Evolutionary conservation across 371 early-diverging fungal species (phyloP).

Genomic region (Mortierella sp.): DNA sequence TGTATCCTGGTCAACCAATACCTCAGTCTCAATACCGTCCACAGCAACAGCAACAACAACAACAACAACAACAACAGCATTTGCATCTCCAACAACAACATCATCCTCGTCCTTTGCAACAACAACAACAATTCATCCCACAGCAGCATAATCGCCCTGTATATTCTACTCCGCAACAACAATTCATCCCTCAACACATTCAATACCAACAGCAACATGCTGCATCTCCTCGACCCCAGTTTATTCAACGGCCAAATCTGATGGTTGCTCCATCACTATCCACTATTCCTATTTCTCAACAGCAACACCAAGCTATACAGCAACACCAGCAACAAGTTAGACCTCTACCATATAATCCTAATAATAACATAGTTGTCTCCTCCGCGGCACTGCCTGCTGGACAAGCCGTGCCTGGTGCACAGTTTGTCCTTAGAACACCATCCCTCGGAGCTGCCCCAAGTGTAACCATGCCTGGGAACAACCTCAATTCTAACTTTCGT

Average conservation of each 20-base stretch:
- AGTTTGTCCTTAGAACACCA: conserved; percentile 39
- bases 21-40: conserved; percentile 41
- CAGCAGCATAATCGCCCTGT: conserved; percentile 25
- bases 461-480: conserved; percentile 15
- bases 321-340: conserved; percentile 17
- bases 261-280: conserved; percentile 40
- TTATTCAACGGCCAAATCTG: conserved; percentile 26
- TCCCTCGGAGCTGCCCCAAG: conserved; percentile 43
- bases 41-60: conserved; percentile 27
- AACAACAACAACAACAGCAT: conserved; percentile 22
- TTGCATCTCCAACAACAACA: conserved; percentile 23
- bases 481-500: conserved; percentile 19
- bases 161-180: conserved; percentile 41
- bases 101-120: conserved; percentile 29
- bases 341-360: conserved; percentile 19
- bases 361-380: conserved; percentile 18
- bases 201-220: conserved; percentile 40
- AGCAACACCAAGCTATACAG: conserved; percentile 17
- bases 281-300: conserved; percentile 29
- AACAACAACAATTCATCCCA: conserved; percentile 29
- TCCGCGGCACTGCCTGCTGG: conserved; percentile 17
- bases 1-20: conserved; percentile 48
- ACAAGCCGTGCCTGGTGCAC: conserved; percentile 6
- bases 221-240: conserved; percentile 32
- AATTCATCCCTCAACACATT: conserved; percentile 24